These are phyloP conservation scores for Stropharia rugosoannulata DNA, from an alignment of 768 basidiomycete species.

Conservation along the genomic window DNA sequence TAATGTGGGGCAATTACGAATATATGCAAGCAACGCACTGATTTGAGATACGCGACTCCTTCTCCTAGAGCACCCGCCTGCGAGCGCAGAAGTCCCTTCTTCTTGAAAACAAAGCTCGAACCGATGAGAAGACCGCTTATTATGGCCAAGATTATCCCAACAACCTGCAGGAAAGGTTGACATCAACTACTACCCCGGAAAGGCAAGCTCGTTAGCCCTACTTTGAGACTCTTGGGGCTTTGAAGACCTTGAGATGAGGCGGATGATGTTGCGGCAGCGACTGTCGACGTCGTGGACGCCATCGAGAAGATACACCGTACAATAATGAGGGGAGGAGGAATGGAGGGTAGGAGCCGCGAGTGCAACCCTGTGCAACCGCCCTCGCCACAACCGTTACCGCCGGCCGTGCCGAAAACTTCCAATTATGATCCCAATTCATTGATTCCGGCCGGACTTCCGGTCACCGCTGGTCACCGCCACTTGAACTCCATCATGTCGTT, in stretches of 20 bases:
- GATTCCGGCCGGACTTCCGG: background rate
- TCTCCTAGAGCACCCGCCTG: conserved; percentile 85
- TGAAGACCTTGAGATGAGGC: conserved; percentile 33
- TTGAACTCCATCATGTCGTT: too few species aligned
- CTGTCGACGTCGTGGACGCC: conserved; percentile 18
- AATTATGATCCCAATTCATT: background rate
- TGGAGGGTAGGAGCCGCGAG: conserved; percentile 1
- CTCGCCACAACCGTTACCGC: background rate
- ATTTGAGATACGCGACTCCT: conserved; percentile 94
- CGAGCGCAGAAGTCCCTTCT: conserved; percentile 83
- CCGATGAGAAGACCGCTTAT: conserved; percentile 88
- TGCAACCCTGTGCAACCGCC: conserved; percentile 7
- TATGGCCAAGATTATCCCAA: conserved; percentile 77
- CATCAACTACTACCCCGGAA: background rate
- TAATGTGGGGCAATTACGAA: conserved; percentile 6
- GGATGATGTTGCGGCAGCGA: conserved; percentile 31
- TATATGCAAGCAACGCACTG: conserved; percentile 48
- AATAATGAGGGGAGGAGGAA: background rate
- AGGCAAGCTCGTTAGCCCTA: conserved; percentile 16
- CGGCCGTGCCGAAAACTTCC: background rate
- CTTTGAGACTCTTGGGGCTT: conserved; percentile 52
- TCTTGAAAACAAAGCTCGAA: conserved; percentile 95
- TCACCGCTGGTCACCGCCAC: too few species aligned
- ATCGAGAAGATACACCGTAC: background rate
- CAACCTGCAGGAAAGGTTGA: conserved; percentile 35